Percentiles rank a stretch among this genome's conserved stretches.
These are phyloP conservation scores for Phaeosphaeria sp. DNA, from an alignment of 2,329 filamentous ascomycete species.

Conservation along the genomic window DNA sequence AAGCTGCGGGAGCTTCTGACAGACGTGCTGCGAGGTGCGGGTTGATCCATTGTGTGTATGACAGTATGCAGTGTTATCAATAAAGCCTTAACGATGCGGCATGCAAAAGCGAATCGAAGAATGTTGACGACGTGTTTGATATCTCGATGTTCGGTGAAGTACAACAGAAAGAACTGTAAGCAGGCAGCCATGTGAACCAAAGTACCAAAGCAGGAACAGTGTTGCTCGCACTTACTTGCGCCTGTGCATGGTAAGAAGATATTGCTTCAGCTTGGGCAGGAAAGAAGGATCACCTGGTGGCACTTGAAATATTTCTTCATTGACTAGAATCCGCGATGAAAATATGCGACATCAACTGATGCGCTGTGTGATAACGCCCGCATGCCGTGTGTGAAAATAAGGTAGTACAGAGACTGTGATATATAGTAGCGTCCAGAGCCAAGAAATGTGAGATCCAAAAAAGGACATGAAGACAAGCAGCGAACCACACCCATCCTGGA, in stretches of 20 bases:
- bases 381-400: not conserved
- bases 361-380: conserved; percentile 3
- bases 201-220: not conserved
- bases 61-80: not conserved
- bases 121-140: not conserved
- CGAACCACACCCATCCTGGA: not conserved
- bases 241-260: not conserved
- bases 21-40: not conserved
- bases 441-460: not conserved
- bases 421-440: not conserved
- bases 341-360: conserved; percentile 6
- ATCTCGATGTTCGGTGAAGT: too few species aligned
- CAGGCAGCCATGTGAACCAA: too few species aligned
- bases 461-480: not conserved
- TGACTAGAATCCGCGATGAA: not conserved
- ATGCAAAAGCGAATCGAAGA: not conserved
- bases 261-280: not conserved
- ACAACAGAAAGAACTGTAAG: not conserved
- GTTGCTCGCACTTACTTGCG: not conserved
- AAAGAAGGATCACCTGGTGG: not conserved
- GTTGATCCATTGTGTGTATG: not conserved
- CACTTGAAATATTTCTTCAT: not conserved
- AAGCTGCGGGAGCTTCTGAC: not conserved
- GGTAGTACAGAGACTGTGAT: not conserved
- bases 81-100: not conserved